phyloP scores from a whole-genome alignment of 2,329 filamentous ascomycete genomes.

The Fusarium equiseti region DNA sequence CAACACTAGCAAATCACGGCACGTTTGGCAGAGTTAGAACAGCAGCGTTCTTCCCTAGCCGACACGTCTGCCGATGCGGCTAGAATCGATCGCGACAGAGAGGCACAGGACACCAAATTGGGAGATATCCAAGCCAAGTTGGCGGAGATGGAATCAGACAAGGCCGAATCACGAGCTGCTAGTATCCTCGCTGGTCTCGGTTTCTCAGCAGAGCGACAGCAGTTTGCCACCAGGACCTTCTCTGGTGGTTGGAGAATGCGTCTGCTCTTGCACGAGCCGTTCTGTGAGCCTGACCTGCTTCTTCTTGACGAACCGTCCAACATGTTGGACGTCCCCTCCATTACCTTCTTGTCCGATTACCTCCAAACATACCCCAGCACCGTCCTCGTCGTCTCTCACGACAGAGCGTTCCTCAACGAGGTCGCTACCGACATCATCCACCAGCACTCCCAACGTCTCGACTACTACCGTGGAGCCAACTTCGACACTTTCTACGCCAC shows the following conservation, averaged over 20 bases:
- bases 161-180: slow-evolving; percentile 93
- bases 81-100: slow-evolving; percentile 85
- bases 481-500: slow-evolving; percentile 98
- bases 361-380: slow-evolving; percentile 95
- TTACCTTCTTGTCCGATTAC: slow-evolving; percentile 97
- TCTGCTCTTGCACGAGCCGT: slow-evolving; percentile 89
- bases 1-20: slow-evolving; percentile 75
- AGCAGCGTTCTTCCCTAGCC: slow-evolving; percentile 81
- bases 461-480: slow-evolving; percentile 98
- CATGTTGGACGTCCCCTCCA: slow-evolving; percentile 99
- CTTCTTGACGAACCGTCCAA: slow-evolving; percentile 99
- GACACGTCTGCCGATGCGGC: slow-evolving; percentile 92
- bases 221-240: slow-evolving; percentile 95
- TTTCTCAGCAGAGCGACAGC: slow-evolving; percentile 93
- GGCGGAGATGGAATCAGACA: slow-evolving; percentile 98
- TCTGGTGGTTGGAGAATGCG: slow-evolving; percentile 99
- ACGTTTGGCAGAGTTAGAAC: slow-evolving; percentile 81
- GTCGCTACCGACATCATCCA: slow-evolving; percentile 99
- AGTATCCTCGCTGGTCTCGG: slow-evolving; percentile 97
- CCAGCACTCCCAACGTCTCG: slow-evolving; percentile 94
- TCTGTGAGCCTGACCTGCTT: slow-evolving; percentile 96
- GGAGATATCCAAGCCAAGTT: slow-evolving; percentile 93
- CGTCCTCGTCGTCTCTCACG: slow-evolving; percentile 96
- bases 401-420: slow-evolving; percentile 98
- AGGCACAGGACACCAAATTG: slow-evolving; percentile 89